These are phyloP conservation scores for Candolleomyces aberdarensis DNA, from an alignment of 768 basidiomycete genomes.

Conservation along the genomic window DNA sequence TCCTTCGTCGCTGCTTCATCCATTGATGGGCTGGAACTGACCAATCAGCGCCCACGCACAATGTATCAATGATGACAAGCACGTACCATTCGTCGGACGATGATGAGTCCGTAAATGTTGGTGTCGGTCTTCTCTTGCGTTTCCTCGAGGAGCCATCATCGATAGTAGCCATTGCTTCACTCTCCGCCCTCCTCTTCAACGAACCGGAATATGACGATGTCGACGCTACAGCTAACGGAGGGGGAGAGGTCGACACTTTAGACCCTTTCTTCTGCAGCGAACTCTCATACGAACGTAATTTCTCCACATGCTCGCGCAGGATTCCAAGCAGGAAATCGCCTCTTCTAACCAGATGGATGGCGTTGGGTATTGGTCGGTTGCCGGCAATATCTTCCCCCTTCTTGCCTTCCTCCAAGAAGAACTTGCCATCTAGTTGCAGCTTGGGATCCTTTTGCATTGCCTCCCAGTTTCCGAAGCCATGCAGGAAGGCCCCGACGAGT, in stretches of 20 bases:
- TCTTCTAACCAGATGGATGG: conserved; percentile 95
- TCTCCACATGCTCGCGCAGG: conserved; percentile 86
- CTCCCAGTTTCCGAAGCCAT: conserved; percentile 98
- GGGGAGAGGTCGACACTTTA: conserved; percentile 73
- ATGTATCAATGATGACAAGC: neutral
- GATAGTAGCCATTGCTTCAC: conserved; percentile 79
- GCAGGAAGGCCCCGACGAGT: conserved; percentile 86
- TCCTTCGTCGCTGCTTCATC: conserved; percentile 92
- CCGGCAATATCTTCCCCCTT: conserved; percentile 78
- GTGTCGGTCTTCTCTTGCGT: conserved; percentile 91
- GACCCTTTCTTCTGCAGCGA: conserved; percentile 69
- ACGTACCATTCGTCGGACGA: conserved; percentile 89
- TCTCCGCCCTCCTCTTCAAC: conserved; percentile 78
- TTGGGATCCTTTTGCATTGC: conserved; percentile 85
- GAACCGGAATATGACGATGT: conserved; percentile 59
- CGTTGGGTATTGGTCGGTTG: conserved; percentile 89
- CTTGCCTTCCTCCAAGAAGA: conserved; percentile 98
- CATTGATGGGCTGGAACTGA: conserved; percentile 77
- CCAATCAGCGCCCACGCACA: conserved; percentile 2
- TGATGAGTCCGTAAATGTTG: conserved; percentile 93
- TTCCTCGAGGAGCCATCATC: conserved; percentile 69
- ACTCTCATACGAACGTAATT: conserved; percentile 84
- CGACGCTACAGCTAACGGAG: conserved; percentile 67
- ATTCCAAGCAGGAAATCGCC: conserved; percentile 90
- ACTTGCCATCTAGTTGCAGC: conserved; percentile 84